Conservation (phyloP, 108 stramenopile species). For the Stephanodiscus triporus region DNA sequence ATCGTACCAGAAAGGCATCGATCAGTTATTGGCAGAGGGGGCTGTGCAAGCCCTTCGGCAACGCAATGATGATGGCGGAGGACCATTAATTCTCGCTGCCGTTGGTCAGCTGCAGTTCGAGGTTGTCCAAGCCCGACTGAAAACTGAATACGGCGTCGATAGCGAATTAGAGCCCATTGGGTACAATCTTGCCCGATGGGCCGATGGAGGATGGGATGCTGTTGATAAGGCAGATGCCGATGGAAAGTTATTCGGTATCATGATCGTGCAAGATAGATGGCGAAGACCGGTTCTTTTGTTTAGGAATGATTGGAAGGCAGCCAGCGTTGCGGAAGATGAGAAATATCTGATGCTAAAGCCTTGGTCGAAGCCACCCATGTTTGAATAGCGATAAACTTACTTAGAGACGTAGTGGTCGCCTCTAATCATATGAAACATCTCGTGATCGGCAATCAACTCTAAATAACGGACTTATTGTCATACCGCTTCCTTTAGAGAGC, state of each 20-base stretch:
- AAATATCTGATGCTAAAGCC: constrained; percentile 71
- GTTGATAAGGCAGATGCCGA: constrained; percentile 91
- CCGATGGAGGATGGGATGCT: constrained; percentile 91
- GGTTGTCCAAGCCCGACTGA: constrained; percentile 90
- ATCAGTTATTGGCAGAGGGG: constrained; percentile 93
- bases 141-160: constrained; percentile 92
- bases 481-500: no score
- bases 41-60: constrained; percentile 93
- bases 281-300: constrained; percentile 91
- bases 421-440: not conserved
- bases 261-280: constrained; percentile 92
- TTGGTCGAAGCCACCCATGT: constrained; percentile 75
- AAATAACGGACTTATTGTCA: not conserved
- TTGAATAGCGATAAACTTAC: constrained; percentile 41
- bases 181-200: constrained; percentile 94
- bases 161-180: constrained; percentile 84
- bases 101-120: constrained; percentile 97
- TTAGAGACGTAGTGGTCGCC: not conserved
- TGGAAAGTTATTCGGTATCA: constrained; percentile 91
- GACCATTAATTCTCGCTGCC: constrained; percentile 91
- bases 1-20: constrained; percentile 90
- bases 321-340: constrained; percentile 79
- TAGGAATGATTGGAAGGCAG: constrained; percentile 95
- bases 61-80: constrained; percentile 93
- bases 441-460: not conserved